Percentiles rank a stretch among this genome's conserved stretches.
These are phyloP conservation scores for Glebionis coronaria DNA, from an alignment of 129 eudicot genomes.

Conservation along the genomic window DNA sequence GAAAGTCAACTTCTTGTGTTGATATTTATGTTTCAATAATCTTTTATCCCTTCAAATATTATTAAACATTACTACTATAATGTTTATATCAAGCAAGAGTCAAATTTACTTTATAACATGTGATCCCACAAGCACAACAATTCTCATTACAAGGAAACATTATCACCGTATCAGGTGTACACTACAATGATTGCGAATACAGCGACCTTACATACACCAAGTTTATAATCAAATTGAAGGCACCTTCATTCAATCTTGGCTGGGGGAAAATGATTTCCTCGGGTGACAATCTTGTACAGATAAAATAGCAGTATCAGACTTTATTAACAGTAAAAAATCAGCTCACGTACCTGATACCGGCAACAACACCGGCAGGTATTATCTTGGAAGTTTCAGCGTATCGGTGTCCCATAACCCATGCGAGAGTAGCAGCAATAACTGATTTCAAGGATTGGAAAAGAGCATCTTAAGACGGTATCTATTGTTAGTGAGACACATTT, in stretches of 20 bases:
- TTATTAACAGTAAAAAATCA: no score
- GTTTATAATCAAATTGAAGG: neutral
- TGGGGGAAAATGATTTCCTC: constrained; percentile 62
- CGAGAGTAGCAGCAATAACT: no score
- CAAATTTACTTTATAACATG: neutral
- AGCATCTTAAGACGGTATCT: no score
- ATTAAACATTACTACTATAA: neutral
- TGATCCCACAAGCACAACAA: constrained; percentile 17
- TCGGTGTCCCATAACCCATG: no score
- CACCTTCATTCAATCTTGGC: constrained; percentile 52
- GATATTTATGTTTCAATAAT: neutral
- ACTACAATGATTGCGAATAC: constrained; percentile 17
- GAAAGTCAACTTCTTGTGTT: constrained; percentile 84
- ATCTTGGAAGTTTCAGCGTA: no score
- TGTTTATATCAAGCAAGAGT: neutral
- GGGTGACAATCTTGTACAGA: constrained; percentile 73
- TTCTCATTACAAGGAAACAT: neutral
- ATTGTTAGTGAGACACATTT: no score
- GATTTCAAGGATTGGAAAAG: no score
- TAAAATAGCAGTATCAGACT: no score
- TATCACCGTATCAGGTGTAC: constrained; percentile 11
- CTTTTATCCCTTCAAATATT: neutral
- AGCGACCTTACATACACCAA: constrained; percentile 15
- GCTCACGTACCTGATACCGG: no score
- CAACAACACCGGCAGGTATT: no score